These are phyloP conservation scores for Solanum chaucha DNA, from an alignment of 257 asterid genomes.

Conservation along the genomic window DNA sequence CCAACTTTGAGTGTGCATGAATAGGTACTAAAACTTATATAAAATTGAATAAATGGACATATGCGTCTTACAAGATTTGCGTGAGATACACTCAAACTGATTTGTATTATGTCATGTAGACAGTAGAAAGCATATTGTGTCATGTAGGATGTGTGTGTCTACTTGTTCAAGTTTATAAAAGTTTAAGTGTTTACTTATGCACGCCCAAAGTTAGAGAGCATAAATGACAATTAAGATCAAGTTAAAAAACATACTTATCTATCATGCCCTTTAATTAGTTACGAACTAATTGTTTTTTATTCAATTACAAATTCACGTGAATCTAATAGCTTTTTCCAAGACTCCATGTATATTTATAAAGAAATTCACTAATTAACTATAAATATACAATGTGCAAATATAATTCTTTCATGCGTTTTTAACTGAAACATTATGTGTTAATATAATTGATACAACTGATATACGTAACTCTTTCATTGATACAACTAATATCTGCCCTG, in stretches of 20 bases:
- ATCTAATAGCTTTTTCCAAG: neutral
- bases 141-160: too few species aligned
- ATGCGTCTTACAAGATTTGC: accelerated
- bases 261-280: neutral
- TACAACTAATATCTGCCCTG: neutral
- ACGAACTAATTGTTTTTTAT: neutral
- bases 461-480: neutral
- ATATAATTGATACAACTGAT: too few species aligned
- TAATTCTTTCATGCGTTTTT: neutral
- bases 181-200: too few species aligned
- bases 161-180: too few species aligned
- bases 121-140: too few species aligned
- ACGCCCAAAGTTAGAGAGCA: too few species aligned
- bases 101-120: neutral
- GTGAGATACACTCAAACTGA: too few species aligned
- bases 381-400: neutral
- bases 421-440: neutral
- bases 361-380: too few species aligned
- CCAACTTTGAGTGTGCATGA: accelerated
- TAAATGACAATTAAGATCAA: too few species aligned
- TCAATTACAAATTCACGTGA: neutral
- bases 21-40: neutral
- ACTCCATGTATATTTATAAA: neutral
- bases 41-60: too few species aligned
- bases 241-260: too few species aligned